Percentiles rank a stretch among this genome's conserved stretches.
Evolutionary conservation across 257 asterid genomes (phyloP).

Genomic region (Nicotiana obtusifolia): DNA sequence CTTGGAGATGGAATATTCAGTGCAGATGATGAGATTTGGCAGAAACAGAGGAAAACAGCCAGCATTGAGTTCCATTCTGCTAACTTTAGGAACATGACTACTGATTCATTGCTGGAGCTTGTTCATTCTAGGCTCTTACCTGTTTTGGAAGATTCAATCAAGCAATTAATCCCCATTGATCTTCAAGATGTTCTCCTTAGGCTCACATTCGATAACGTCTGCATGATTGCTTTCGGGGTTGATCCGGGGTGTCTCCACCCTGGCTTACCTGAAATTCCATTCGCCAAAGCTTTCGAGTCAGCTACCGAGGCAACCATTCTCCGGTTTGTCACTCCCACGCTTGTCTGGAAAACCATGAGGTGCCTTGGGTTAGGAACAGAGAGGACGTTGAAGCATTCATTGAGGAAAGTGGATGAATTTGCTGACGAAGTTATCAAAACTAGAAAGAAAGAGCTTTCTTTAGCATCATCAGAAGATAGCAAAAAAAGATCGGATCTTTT

Average conservation of each 20-base stretch:
- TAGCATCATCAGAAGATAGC: constrained; percentile 14
- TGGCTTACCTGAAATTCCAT: constrained; percentile 76
- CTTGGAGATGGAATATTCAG: constrained; percentile 85
- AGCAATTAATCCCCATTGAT: constrained; percentile 32
- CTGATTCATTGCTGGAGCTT: constrained; percentile 63
- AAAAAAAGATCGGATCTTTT: constrained; percentile 53
- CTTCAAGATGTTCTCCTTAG: constrained; percentile 72
- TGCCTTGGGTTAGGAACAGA: constrained; percentile 54
- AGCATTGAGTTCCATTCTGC: constrained; percentile 85
- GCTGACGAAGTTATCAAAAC: constrained; percentile 64
- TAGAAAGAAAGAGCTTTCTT: constrained; percentile 56
- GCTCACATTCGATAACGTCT: constrained; percentile 83
- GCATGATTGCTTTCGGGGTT: constrained; percentile 93
- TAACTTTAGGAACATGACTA: constrained; percentile 59
- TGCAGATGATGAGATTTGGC: constrained; percentile 80
- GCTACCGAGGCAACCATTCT: constrained; percentile 75
- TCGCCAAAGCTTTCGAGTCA: constrained; percentile 76
- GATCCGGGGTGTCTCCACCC: constrained; percentile 79
- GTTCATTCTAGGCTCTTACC: constrained; percentile 71
- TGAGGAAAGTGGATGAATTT: constrained; percentile 56
- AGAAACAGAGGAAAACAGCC: constrained; percentile 70
- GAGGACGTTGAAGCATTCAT: constrained; percentile 43
- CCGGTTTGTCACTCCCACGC: constrained; percentile 75
- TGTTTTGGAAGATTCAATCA: constrained; percentile 47
- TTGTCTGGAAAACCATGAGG: constrained; percentile 70